Conservation (phyloP, 148 eudicot genomes). For the Pouteria glomerata region DNA sequence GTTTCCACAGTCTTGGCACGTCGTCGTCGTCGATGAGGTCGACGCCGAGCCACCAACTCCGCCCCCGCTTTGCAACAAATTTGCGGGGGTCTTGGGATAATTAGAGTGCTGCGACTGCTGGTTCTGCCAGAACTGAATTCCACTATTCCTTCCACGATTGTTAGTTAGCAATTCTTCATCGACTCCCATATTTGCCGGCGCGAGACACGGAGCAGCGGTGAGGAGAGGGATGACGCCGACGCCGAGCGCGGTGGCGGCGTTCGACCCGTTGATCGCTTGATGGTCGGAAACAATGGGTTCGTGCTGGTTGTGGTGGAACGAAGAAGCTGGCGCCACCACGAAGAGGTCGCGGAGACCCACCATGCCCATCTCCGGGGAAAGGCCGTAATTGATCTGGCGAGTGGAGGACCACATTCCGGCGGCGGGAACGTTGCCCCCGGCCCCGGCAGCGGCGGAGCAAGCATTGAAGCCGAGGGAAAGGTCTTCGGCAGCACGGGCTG, state of each 20-base stretch:
- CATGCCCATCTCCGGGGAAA: conserved; percentile 60
- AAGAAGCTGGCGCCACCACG: conserved; percentile 54
- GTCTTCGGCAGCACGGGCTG: conserved; percentile 27
- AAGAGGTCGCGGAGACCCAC: conserved; percentile 38
- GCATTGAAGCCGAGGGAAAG: conserved; percentile 59
- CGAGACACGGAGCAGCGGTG: conserved; percentile 36
- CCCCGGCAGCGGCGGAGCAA: conserved; percentile 19
- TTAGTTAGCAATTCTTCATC: conserved; percentile 15
- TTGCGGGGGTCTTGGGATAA: conserved; percentile 23
- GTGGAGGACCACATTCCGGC: conserved; percentile 40
- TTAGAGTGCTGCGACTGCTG: conserved; percentile 21
- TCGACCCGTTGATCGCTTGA: no score
- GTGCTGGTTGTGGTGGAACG: conserved; percentile 30
- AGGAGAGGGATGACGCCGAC: conserved; percentile 77
- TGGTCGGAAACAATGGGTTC: conserved; percentile 20
- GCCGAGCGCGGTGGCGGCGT: conserved; percentile 27
- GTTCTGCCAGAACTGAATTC: conserved; percentile 43
- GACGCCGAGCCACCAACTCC: conserved; percentile 19
- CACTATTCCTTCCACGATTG: conserved; percentile 14
- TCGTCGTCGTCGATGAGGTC: conserved; percentile 27
- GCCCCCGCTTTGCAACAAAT: conserved; percentile 16
- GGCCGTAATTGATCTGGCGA: conserved; percentile 36
- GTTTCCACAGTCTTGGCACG: conserved; percentile 90
- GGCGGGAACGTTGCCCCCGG: conserved; percentile 5
- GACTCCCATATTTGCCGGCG: not conserved